A percentile compares a stretch with the other conserved stretches of the same genome.
Conservation (phyloP, 192 early-diverging fungal species). For the Gonapodya sp. region DNA sequence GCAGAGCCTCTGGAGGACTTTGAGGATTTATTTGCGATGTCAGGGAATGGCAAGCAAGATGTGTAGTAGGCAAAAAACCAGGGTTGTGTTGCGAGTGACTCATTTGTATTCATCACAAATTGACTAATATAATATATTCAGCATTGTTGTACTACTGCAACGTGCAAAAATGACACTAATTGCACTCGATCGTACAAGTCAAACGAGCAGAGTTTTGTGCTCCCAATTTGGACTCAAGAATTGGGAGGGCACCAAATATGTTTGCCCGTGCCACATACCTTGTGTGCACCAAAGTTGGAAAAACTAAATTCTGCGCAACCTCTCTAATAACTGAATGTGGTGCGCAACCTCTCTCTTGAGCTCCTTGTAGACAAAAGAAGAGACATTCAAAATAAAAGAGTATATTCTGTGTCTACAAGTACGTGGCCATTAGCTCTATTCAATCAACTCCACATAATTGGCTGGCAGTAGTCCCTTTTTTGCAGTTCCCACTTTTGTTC, state of each 20-base stretch:
- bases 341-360: too few relatives aligned
- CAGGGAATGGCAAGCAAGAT: too few relatives aligned
- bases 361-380: too few relatives aligned
- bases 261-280: background rate
- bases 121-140: background rate
- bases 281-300: background rate
- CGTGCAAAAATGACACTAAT: background rate
- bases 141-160: background rate
- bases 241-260: background rate
- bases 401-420: too few relatives aligned
- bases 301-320: background rate
- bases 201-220: background rate
- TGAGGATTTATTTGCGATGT: too few relatives aligned
- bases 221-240: background rate
- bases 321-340: too few relatives aligned
- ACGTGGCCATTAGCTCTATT: too few relatives aligned
- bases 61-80: too few relatives aligned
- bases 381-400: too few relatives aligned
- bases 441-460: conserved; percentile 7
- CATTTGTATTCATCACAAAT: background rate
- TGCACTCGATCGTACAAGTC: background rate
- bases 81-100: too few relatives aligned
- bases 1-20: too few relatives aligned
- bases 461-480: conserved; percentile 12
- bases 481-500: conserved; percentile 11